Conservation (phyloP, 1,284 basidiomycete species). For the Veloboletus limbatus region DNA sequence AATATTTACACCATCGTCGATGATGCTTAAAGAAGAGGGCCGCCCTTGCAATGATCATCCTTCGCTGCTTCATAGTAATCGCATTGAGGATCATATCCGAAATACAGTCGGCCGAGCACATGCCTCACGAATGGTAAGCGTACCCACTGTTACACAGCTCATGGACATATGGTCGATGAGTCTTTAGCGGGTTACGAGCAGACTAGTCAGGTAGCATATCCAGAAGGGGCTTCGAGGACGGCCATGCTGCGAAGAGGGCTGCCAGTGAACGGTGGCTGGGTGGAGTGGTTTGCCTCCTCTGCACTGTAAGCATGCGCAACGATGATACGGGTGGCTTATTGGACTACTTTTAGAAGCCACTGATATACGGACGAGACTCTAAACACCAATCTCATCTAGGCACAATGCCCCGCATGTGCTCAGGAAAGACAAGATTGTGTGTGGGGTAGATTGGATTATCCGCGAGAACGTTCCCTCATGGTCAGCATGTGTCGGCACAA, state of each 20-base stretch:
- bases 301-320: no score
- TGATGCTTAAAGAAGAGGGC: conserved; percentile 20
- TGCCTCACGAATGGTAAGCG: neutral
- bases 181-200: conserved; percentile 1
- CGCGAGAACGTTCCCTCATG: no score
- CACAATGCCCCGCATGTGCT: no score
- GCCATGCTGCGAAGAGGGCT: neutral
- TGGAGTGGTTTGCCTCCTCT: neutral
- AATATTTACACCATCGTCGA: conserved; percentile 19
- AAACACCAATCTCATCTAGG: no score
- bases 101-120: conserved; percentile 17
- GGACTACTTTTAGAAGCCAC: no score
- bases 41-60: conserved; percentile 16
- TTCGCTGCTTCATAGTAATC: conserved; percentile 17
- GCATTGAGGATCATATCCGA: conserved; percentile 21
- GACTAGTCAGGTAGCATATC: conserved; percentile 10
- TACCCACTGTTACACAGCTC: conserved; percentile 20
- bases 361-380: no score
- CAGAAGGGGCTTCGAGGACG: neutral
- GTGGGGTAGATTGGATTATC: no score
- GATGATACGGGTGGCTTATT: no score
- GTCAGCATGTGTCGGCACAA: no score
- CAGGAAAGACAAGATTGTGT: no score
- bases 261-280: neutral
- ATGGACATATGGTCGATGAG: conserved; percentile 1